Percentiles rank a stretch among this genome's conserved stretches.
Evolutionary conservation across 768 basidiomycete genomes (phyloP).

Genomic region (Rhodotorula graminis): DNA sequence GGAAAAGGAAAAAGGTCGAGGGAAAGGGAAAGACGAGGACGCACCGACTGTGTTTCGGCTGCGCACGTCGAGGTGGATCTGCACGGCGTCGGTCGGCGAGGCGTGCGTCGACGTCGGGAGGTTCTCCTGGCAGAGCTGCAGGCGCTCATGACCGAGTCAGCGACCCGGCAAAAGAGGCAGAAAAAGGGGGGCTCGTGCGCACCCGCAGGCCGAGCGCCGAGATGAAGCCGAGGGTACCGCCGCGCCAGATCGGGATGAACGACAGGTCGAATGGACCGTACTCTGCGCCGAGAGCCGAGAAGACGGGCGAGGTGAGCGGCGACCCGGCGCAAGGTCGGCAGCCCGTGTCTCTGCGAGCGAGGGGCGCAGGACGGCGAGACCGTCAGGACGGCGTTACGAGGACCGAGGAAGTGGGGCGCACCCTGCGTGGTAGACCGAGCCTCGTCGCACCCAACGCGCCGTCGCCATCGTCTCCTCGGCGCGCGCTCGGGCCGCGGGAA

Average conservation of each 20-base stretch:
- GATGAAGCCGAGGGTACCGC: conserved; percentile 49
- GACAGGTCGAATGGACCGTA: conserved; percentile 51
- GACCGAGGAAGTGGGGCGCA: conserved; percentile 4
- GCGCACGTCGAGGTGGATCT: conserved; percentile 47
- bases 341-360: conserved; percentile 47
- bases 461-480: not conserved
- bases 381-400: no score
- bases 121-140: conserved; percentile 42
- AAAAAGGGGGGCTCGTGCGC: not conserved
- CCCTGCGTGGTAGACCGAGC: conserved; percentile 45
- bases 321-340: conserved; percentile 43
- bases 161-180: no score
- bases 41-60: conserved; percentile 47
- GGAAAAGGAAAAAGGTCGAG: not conserved
- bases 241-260: conserved; percentile 52
- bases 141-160: not conserved
- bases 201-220: conserved; percentile 48
- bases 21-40: not conserved
- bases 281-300: conserved; percentile 48
- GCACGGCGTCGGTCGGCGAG: conserved; percentile 50
- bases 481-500: no score
- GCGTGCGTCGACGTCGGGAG: conserved; percentile 48
- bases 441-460: not conserved
- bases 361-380: no score
- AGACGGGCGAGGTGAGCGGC: conserved; percentile 47